These are phyloP conservation scores for Ceratorhiza oryzae-sativae DNA, from an alignment of 1,284 basidiomycete species.

Conservation along the genomic window DNA sequence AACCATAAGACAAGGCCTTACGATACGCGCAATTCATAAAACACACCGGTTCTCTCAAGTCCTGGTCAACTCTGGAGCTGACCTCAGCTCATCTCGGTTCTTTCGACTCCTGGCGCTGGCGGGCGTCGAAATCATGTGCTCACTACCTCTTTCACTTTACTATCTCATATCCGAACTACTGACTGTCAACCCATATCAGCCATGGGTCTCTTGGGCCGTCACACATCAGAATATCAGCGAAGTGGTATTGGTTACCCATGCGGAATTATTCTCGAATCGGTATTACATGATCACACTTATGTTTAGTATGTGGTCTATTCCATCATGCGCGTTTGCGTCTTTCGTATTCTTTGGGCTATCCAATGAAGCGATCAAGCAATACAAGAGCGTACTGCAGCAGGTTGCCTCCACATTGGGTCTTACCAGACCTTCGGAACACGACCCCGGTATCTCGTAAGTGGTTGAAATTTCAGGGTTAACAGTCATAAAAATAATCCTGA, in stretches of 20 bases:
- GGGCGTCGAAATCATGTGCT: slow-evolving; percentile 56
- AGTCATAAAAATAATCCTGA: no score
- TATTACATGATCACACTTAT: neutral
- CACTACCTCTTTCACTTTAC: slow-evolving; percentile 58
- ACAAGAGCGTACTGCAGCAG: no score
- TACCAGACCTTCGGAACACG: no score
- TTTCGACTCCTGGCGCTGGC: slow-evolving; percentile 69
- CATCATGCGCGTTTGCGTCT: neutral
- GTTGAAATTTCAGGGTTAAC: no score
- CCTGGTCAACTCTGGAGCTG: slow-evolving; percentile 3
- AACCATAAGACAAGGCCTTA: neutral
- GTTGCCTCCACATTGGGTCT: no score
- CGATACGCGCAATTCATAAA: slow-evolving; percentile 39
- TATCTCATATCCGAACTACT: slow-evolving; percentile 54
- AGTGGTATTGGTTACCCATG: neutral
- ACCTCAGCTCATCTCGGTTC: slow-evolving; percentile 19
- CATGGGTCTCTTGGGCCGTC: slow-evolving; percentile 26
- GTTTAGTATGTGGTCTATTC: neutral
- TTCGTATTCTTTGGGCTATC: slow-evolving; percentile 19
- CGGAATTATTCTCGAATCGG: neutral
- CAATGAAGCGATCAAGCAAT: neutral
- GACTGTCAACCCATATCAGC: neutral
- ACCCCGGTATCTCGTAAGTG: no score
- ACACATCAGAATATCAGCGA: neutral
- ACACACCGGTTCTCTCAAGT: slow-evolving; percentile 36